These are phyloP conservation scores for Phoenix roebelenii DNA, from an alignment of 176 grass and related monocot species.

Conservation along the genomic window DNA sequence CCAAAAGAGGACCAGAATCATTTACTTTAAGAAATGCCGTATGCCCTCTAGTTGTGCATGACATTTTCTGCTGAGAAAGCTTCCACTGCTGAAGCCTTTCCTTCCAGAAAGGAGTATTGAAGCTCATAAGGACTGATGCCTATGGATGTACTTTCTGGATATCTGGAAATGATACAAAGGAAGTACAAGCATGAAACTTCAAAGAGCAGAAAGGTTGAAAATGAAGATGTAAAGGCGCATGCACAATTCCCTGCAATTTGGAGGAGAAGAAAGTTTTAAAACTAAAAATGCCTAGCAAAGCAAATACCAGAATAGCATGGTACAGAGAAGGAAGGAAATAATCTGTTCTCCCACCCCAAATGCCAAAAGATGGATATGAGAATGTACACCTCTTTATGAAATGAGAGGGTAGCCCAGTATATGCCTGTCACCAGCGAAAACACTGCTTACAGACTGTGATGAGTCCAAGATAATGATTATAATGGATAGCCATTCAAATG, in stretches of 20 bases:
- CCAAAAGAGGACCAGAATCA: background rate
- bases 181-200: background rate
- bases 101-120: background rate
- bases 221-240: background rate
- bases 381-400: background rate
- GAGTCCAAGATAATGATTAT: background rate
- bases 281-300: no score
- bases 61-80: background rate
- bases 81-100: constrained; percentile 7
- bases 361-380: background rate
- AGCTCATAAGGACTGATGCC: background rate
- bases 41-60: background rate
- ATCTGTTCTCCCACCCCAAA: background rate
- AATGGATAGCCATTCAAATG: background rate
- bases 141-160: background rate
- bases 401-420: constrained; percentile 2
- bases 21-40: background rate
- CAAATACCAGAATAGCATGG: no score
- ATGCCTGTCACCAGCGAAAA: background rate
- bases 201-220: background rate
- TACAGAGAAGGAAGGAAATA: background rate
- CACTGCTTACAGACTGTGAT: background rate
- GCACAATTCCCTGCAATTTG: no score
- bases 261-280: no score
- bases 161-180: background rate